Evolutionary conservation across 257 asterid genomes (phyloP), one percentile per base, ranked within the genome.

Genomic region (Vinca minor): DNA sequence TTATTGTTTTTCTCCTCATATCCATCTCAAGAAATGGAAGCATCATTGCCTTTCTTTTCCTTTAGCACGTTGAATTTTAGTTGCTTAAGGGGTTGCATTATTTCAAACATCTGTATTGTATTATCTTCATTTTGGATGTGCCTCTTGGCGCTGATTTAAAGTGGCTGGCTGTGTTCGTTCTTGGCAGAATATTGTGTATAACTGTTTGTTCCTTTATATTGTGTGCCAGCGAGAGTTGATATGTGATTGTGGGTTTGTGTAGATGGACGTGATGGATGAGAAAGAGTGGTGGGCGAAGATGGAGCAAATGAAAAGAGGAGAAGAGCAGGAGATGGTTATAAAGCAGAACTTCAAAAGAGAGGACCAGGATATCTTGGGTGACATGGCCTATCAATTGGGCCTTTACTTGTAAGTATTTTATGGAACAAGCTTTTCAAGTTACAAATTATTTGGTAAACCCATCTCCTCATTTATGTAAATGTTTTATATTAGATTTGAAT

Each of bases 221-320:
- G 28, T 39, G 23, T 28, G 34, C 15, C 54, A 44, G 13, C 21
- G 3, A 31, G 56, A 29, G 20, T 54, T 57, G 23, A 15, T 74
- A 57, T 67, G 55, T 70, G 41, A 25, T n/a, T n/a, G n/a, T n/a
- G n/a, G n/a, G n/a, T 67, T 63, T 69, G 38, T 75, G 76, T 77
- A 92, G 97, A 71, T 81, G 73, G 98, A 87, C 81, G 74, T 71
- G 67, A 81, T 92, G 93, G 84, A 89, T 76, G 88, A 78, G 69
- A 81, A 78, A 72, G 96, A 92, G 77, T 92, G 98, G 98, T 83
- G 86, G 89, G 87, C 76, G 17, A 89, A 87, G 75, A 62, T 92
- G 59, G 94, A 92, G 69, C 91, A 85, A 64, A 64, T 89, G 91
- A 89, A 84, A 80, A 68, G 62, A 65, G 95, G 96, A 79, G 84